phyloP scores from a whole-genome alignment of 2,329 filamentous ascomycete species.

The Penicillium sp. region DNA sequence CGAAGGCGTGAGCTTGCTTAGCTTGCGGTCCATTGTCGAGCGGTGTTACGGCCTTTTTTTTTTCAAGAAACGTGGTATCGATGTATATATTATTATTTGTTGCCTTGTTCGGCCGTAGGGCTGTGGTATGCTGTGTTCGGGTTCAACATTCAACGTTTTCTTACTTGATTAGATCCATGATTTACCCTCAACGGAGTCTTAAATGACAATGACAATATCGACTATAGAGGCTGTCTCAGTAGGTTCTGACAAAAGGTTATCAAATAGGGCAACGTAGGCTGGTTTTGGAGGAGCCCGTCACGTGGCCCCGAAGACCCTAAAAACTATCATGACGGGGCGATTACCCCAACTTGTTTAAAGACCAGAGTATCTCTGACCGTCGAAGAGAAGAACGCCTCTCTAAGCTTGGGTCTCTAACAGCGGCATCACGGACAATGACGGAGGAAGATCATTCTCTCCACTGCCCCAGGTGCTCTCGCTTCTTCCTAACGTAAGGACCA shows the following conservation, averaged over 20 bases:
- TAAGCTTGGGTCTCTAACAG: not conserved
- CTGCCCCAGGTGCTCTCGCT: constrained; percentile 72
- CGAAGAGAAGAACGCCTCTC: too few relatives aligned
- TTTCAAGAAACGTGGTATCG: not conserved
- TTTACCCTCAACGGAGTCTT: constrained; percentile 3
- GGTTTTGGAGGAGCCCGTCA: constrained; percentile 1
- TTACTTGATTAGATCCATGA: not conserved
- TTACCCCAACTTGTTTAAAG: too few relatives aligned
- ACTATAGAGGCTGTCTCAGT: not conserved
- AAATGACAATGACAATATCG: not conserved
- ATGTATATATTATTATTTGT: not conserved
- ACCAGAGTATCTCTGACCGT: too few relatives aligned
- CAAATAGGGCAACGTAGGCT: not conserved
- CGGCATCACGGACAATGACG: constrained; percentile 48
- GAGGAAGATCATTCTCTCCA: constrained; percentile 63
- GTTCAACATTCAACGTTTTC: not conserved
- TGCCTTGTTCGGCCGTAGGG: not conserved
- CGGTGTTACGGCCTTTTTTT: not conserved
- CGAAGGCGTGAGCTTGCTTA: constrained; percentile 22
- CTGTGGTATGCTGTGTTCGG: not conserved
- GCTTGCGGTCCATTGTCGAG: not conserved
- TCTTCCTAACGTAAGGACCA: constrained; percentile 66
- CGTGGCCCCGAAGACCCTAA: constrained; percentile 9
- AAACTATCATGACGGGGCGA: not conserved
- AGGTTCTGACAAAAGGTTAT: not conserved